Base-by-base conservation (phyloP, 2,329 filamentous ascomycete species). In the Sphaerulina populicola region DNA sequence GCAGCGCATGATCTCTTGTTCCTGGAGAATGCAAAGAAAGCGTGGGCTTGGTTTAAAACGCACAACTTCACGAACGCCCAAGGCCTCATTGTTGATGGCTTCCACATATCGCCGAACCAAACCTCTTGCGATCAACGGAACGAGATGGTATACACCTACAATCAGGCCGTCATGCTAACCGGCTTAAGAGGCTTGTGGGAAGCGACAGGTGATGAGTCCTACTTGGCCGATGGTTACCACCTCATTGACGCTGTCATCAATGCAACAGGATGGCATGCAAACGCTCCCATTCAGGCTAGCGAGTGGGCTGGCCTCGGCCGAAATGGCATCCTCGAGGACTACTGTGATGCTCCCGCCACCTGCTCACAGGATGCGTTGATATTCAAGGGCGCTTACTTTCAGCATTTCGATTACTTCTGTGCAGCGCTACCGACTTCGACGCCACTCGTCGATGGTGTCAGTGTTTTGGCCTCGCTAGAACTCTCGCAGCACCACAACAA, bases 321-420 rank as follows among this genome's bases (percentile, higher is more conserved):
- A 4, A 78, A 78, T 14, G 91, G 91, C 3, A 78, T 96, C 27
- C 69, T 97, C 38, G 88, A 95, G 66, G 91, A 97, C 43, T 71
- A 77, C 33, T 96, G 91, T 64, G 91, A 97, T 65, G 80, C 82
- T 2, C 72, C 72, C 11, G 87, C 80, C 3, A 77, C 73, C 42
- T 97, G 91, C 68, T 89, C 82, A 10, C 89, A 96, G 65, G 80
- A 97, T 60, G 78, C 78, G 0, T 88, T 95, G 62, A 88, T 88
- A 0, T 97, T 97, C 78, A 97, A 97, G 67, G 87, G 88, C 27
- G 93, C 96, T 51, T 96, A 91, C 74, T 95, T 95, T 71, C 86
- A 95, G 64, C 91, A 97, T 64, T 74, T 97, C 1, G 78, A 82
- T 0, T 72, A 81, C 1, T 96, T 96, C 66, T 97, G 91, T 67